Percentiles rank a stretch among this genome's conserved stretches.
phyloP scores from a whole-genome alignment of 225 moss, liverwort and hornwort species.

The Marchantia polymorpha region DNA sequence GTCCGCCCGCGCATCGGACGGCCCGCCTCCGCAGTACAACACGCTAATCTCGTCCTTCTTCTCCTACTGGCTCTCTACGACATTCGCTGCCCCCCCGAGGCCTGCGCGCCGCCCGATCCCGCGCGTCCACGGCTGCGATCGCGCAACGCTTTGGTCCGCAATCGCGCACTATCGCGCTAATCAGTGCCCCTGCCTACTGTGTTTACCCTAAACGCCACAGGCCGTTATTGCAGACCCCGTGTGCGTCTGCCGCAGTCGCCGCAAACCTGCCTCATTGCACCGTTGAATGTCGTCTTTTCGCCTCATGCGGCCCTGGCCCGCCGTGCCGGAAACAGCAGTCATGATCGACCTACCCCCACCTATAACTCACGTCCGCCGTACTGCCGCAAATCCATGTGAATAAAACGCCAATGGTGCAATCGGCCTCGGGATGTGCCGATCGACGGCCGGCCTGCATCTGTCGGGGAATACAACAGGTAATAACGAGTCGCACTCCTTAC shows the following conservation, averaged over 20 bases:
- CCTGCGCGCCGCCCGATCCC: not conserved
- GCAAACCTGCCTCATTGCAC: not conserved
- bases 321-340: not conserved
- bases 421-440: not conserved
- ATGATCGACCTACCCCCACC: not conserved
- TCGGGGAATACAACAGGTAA: not conserved
- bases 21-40: constrained; percentile 2
- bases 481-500: constrained; percentile 15
- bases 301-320: not conserved
- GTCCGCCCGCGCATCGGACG: not conserved
- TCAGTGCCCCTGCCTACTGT: not conserved
- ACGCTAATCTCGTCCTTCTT: constrained; percentile 8
- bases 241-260: constrained; percentile 2
- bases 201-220: constrained; percentile 5
- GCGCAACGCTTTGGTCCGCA: not conserved
- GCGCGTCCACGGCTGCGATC: not conserved
- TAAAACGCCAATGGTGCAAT: constrained; percentile 1
- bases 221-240: not conserved
- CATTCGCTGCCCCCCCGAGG: not conserved
- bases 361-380: not conserved
- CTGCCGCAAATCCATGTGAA: constrained; percentile 8
- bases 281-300: not conserved
- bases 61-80: constrained; percentile 10
- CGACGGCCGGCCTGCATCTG: constrained; percentile 1
- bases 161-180: not conserved